Evolutionary conservation across 352 stramenopile species (phyloP), one percentile per base, ranked within the genome.

Genomic region (Phytophthora agathidicida): DNA sequence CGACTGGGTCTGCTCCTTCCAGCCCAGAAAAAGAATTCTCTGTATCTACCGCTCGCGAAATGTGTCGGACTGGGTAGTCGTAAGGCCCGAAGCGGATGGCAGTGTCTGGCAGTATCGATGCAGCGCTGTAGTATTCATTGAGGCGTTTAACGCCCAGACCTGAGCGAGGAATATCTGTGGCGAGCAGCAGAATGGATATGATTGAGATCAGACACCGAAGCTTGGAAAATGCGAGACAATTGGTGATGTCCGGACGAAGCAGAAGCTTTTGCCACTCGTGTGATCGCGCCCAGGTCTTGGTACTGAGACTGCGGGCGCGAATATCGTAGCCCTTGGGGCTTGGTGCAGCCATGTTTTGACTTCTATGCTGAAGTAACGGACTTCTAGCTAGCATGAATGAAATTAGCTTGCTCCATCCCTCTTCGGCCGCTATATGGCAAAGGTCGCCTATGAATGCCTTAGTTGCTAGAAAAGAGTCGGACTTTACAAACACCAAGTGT

Each of bases 81-180:
- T 70, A 86, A 1, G 75, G 75, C 0, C 73, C 78, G 23, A 80
- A 86, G 16, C 39, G 63, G 11, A 72, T 52, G 0, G 41, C 48
- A 6, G 60, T 67, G 24, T 45, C 55, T 1, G 73, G 71, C 13
- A 64, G 66, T 1, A 64, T 47, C 0, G 43, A 13, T 1, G 27
- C 44, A 0, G 50, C 10, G n/a, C n/a, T n/a, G 22, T 75, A 80
- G 19, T 68, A 72, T 5, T 66, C 22, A 5, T 36, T 35, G 7
- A 78, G 36, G 13, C 51, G 37, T 9, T 36, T 10, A 9, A 82
- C 53, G 0, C 73, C 71, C 11, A 86, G 51, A 1, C 78, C 75
- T 0, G 78, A 73, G 13, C 78, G 73, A 17, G 73, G 75, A 19
- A 86, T 85, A 16, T 88, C 78, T 3, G 75, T 78, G 28, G 61